Evolutionary conservation across 805 yeast species (phyloP), one percentile per base, ranked within the genome.

Genomic region (Wickerhamomyces chambardii): DNA sequence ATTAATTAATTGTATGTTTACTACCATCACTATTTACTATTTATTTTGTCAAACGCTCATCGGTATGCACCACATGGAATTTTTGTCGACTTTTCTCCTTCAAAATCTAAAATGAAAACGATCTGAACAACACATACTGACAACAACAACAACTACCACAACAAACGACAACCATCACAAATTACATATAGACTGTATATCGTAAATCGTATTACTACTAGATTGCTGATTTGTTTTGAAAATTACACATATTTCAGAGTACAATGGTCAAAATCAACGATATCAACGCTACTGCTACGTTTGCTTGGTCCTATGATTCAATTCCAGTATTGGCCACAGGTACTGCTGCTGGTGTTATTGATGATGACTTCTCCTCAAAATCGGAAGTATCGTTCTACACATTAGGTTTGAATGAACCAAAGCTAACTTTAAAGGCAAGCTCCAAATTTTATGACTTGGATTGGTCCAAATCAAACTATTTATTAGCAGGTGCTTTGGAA

Each of bases 291-390:
- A 84, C 96, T 12, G 89, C 96, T 35, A 79, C 95, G n/a, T 86
- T 92, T 63, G 95, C 97, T 30, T 90, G 97, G 97, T 84, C 95
- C 31, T 74, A 78, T 44, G 84, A 75, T 46, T 56, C 58, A 35
- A 61, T 77, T 41, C 97, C 97, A 15, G 59, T 74, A 36, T 55
- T 92, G 45, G 97, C 87, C 17, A 75, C 95, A 2, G 98, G 96
- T 17, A 83, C 96, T 1, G 83, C 85, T n/a, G 89, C 97, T 0
- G 97, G 97, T 7, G 94, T 96, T 12, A 82, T 92, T 48, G 96
- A 86, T 55, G 84, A 83, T 30, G 78, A 81, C 53, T 89, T 89
- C 58, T 78, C 89, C 29, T 76, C 92, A 16, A 69, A 78, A 21
- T 77, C 96, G 2, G 59, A 71, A n/a, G 62, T 92, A 38, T 89